Evolutionary conservation across 331 rosid species (phyloP), one percentile per base, ranked within the genome.

Genomic region (Rosa hybrid): DNA sequence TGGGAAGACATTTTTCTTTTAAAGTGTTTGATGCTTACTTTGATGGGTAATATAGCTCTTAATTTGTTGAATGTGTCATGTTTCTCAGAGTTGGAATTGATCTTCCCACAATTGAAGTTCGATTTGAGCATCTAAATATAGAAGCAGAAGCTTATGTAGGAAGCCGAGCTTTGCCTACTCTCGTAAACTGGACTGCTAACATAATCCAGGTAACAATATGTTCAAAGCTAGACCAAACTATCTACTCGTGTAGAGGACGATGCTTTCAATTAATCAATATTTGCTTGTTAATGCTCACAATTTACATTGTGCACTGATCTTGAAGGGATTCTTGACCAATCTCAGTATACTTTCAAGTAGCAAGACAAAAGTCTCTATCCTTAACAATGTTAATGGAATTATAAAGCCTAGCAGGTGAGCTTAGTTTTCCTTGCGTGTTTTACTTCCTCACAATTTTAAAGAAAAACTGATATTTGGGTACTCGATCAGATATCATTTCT

Each of bases 91-190:
- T 93, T 84, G 98, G 95, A 77, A 84, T 91, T 81, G 57, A 51
- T 6, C 42, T 93, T 78, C 97, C 98, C 3, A 89, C 89, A 10
- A 87, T 94, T 53, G 98, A 94, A 84, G 95, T 85, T 25, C 78
- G 97, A 17, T 94, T 77, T 77, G 91, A 90, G 89, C 81, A 85
- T 50, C 72, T 93, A 56, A 86, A 74, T 20, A 53, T 90, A 17
- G 95, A 89, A 59, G 90, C 91, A 12, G 88, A 90, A 18, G 87
- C 85, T 74, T 74, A 86, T 72, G 87, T 89, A 2, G 94, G 95
- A 38, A 70, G 86, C 76, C 88, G 95, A 87, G 95, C 95, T 53
- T 70, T 86, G 78, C 89, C 97, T 8, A 85, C 95, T 0, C 81
- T 91, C 68, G 53, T 76, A 0, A 94, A 89, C 85, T 87, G 71